phyloP scores from a whole-genome alignment of 192 early-diverging fungal genomes.

The Backusella westeae region DNA sequence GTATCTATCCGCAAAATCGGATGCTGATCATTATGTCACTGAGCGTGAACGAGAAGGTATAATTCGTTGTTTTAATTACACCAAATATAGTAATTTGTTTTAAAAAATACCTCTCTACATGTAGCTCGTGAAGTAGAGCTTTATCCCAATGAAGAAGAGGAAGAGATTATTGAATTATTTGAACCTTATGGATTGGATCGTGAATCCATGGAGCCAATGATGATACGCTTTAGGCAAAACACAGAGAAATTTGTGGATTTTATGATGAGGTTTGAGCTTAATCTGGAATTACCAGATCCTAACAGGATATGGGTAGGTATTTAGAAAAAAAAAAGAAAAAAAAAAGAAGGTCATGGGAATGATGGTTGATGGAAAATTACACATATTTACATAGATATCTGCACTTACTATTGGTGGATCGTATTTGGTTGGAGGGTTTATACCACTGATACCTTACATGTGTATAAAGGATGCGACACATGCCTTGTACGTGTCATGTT shows the following conservation, averaged over 20 bases:
- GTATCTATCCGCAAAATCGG: conserved; percentile 50
- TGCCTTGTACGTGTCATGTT: conserved; percentile 44
- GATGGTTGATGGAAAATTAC: neutral
- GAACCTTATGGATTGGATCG: conserved; percentile 52
- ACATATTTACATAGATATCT: conserved; percentile 37
- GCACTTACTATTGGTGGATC: conserved; percentile 54
- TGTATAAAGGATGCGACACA: conserved; percentile 30
- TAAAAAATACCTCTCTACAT: neutral
- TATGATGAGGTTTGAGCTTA: conserved; percentile 61
- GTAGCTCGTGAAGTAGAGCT: conserved; percentile 39
- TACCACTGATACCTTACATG: conserved; percentile 57
- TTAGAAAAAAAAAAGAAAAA: neutral
- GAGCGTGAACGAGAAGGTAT: conserved; percentile 44
- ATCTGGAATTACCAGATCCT: conserved; percentile 48
- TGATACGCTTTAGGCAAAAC: conserved; percentile 40
- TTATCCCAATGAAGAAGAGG: conserved; percentile 50
- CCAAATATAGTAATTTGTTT: neutral
- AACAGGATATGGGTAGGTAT: conserved; percentile 40
- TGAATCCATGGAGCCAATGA: conserved; percentile 44
- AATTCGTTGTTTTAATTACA: neutral
- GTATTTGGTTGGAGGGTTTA: conserved; percentile 56
- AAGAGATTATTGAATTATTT: conserved; percentile 58
- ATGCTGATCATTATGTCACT: conserved; percentile 56
- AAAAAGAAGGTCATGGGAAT: neutral
- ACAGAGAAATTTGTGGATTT: conserved; percentile 53